These are phyloP conservation scores for Coemansia sp. DNA, from an alignment of 192 early-diverging fungal genomes.

Conservation along the genomic window DNA sequence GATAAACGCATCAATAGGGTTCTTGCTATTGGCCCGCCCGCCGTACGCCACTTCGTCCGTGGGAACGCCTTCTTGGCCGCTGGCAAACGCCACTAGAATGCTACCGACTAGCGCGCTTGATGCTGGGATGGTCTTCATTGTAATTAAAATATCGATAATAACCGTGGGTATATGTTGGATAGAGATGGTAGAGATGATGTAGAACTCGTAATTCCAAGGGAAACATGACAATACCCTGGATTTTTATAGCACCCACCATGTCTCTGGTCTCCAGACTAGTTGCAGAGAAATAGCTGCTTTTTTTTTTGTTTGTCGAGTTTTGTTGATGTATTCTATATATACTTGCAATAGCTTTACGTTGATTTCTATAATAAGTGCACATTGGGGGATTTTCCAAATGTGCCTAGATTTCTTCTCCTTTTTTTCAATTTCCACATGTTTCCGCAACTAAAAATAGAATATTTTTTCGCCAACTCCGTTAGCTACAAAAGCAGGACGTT, in stretches of 20 bases:
- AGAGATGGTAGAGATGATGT: background rate
- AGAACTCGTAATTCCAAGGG: background rate
- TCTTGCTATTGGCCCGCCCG: background rate
- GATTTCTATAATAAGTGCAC: background rate
- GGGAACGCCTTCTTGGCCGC: conserved; percentile 7
- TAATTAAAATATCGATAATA: background rate
- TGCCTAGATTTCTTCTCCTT: background rate
- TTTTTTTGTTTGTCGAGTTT: background rate
- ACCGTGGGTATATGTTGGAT: background rate
- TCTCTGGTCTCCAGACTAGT: background rate
- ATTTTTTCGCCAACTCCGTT: background rate
- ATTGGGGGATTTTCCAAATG: background rate
- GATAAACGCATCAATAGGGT: background rate
- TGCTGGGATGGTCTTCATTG: background rate
- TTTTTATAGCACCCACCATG: background rate
- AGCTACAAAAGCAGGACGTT: background rate
- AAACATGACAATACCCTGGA: background rate
- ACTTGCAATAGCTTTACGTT: background rate
- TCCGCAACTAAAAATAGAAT: background rate
- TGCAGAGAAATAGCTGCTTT: background rate
- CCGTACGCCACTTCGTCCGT: background rate
- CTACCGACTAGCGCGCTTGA: background rate
- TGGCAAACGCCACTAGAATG: background rate
- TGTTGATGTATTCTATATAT: background rate
- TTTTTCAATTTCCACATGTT: background rate